A percentile compares a stretch with the other conserved stretches of the same genome.
Conservation (phyloP, 176 grass and related monocot genomes). For the Cocos nucifera region DNA sequence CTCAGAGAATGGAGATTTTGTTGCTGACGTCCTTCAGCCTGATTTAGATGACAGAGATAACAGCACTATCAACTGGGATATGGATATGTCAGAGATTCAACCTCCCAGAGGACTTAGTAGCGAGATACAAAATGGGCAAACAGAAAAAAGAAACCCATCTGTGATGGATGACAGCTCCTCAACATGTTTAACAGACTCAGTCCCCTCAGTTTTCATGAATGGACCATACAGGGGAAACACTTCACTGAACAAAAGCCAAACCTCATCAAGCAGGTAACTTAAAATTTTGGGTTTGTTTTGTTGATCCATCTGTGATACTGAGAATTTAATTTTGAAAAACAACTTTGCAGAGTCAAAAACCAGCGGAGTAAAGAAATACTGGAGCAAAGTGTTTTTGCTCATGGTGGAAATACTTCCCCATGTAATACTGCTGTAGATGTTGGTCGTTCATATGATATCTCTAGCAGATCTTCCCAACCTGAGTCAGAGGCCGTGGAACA, state of each 20-base stretch:
- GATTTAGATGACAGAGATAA: conserved; percentile 57
- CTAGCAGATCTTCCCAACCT: conserved; percentile 25
- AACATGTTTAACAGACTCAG: conserved; percentile 71
- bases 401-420: conserved; percentile 26
- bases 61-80: conserved; percentile 72
- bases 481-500: conserved; percentile 18
- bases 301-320: too few relatives aligned
- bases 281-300: neutral
- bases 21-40: conserved; percentile 50
- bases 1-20: conserved; percentile 66
- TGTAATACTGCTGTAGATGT: conserved; percentile 34
- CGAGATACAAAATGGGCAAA: conserved; percentile 53
- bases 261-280: conserved; percentile 63
- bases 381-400: conserved; percentile 16
- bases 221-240: conserved; percentile 51
- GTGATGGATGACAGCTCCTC: conserved; percentile 79
- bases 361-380: conserved; percentile 44
- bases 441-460: conserved; percentile 9
- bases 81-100: conserved; percentile 68
- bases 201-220: conserved; percentile 50
- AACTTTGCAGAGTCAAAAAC: conserved; percentile 34
- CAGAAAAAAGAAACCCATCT: conserved; percentile 42
- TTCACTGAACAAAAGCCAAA: conserved; percentile 43
- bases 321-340: too few relatives aligned
- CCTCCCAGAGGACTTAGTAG: conserved; percentile 28